Percentiles rank a stretch among this genome's conserved stretches.
Conservation (phyloP, 2,329 filamentous ascomycete genomes). For the Pseudogymnoascus sp. region DNA sequence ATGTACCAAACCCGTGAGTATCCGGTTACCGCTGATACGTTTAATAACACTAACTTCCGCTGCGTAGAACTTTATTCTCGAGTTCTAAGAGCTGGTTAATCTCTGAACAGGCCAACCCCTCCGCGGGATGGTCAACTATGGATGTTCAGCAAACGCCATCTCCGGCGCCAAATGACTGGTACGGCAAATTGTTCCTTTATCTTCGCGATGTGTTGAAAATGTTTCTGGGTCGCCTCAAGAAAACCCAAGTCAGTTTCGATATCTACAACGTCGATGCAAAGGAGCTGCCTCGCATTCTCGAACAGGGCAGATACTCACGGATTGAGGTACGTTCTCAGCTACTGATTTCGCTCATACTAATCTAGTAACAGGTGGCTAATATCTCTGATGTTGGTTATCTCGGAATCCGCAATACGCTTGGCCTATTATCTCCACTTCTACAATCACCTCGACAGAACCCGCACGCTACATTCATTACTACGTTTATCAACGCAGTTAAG, state of each 20-base stretch:
- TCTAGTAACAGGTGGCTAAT: conserved; percentile 29
- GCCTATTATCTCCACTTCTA: conserved; percentile 27
- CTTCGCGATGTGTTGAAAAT: conserved; percentile 23
- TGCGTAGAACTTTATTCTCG: conserved; percentile 31
- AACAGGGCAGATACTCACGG: conserved; percentile 25
- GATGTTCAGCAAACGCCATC: conserved; percentile 21
- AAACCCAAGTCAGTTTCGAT: conserved; percentile 21
- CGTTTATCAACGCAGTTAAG: conserved; percentile 31
- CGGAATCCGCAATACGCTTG: conserved; percentile 23
- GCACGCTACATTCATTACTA: conserved; percentile 32
- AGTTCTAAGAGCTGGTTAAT: conserved; percentile 27
- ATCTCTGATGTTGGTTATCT: conserved; percentile 31
- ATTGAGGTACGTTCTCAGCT: conserved; percentile 29
- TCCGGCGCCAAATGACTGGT: conserved; percentile 28
- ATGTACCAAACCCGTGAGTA: conserved; percentile 35
- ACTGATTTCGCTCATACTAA: not conserved
- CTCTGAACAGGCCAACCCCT: conserved; percentile 30
- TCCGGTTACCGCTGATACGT: not conserved
- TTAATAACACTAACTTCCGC: conserved; percentile 11
- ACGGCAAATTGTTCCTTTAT: conserved; percentile 31
- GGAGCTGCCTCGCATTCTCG: conserved; percentile 18
- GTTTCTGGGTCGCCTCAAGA: conserved; percentile 26
- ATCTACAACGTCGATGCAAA: conserved; percentile 24
- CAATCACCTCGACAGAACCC: conserved; percentile 27
- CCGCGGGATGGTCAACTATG: conserved; percentile 27